Evolutionary conservation across 2,329 filamentous ascomycete species (phyloP).

Genomic region (Clarireedia monteithiana): DNA sequence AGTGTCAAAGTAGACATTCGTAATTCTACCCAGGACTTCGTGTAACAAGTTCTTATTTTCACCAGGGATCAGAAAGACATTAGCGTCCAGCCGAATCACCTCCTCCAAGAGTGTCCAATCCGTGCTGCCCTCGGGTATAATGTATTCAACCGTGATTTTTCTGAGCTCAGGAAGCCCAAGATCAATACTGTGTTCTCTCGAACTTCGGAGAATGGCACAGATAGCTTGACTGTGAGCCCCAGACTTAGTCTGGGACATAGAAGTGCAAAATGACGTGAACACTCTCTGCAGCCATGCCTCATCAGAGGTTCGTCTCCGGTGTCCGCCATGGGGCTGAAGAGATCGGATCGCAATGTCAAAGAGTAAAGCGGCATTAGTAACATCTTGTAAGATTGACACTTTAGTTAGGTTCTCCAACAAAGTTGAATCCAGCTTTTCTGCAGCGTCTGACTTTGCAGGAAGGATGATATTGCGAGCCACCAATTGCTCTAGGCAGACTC

Average conservation of each 20-base stretch:
- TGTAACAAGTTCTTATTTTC: constrained; percentile 25
- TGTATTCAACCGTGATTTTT: constrained; percentile 27
- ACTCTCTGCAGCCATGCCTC: constrained; percentile 41
- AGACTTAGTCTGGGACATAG: constrained; percentile 17
- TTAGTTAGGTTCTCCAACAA: constrained; percentile 22
- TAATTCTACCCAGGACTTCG: constrained; percentile 29
- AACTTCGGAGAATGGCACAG: constrained; percentile 29
- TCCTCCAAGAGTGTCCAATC: constrained; percentile 36
- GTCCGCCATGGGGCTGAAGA: constrained; percentile 35
- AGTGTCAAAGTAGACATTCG: constrained; percentile 16
- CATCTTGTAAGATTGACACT: constrained; percentile 19
- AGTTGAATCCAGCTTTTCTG: constrained; percentile 12
- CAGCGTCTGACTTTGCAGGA: constrained; percentile 23
- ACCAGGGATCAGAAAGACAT: constrained; percentile 35
- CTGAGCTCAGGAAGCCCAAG: constrained; percentile 30
- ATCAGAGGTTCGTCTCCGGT: constrained; percentile 38
- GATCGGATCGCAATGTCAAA: constrained; percentile 39
- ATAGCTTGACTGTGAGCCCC: constrained; percentile 22
- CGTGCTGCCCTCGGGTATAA: constrained; percentile 18
- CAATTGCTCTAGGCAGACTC: constrained; percentile 25
- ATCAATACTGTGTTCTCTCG: constrained; percentile 29
- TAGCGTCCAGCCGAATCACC: constrained; percentile 38
- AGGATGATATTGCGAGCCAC: constrained; percentile 30
- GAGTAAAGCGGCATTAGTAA: constrained; percentile 35
- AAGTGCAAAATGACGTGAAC: constrained; percentile 31